phyloP scores from a whole-genome alignment of 2,329 filamentous ascomycete genomes.

The Phyllosticta citriasiana region DNA sequence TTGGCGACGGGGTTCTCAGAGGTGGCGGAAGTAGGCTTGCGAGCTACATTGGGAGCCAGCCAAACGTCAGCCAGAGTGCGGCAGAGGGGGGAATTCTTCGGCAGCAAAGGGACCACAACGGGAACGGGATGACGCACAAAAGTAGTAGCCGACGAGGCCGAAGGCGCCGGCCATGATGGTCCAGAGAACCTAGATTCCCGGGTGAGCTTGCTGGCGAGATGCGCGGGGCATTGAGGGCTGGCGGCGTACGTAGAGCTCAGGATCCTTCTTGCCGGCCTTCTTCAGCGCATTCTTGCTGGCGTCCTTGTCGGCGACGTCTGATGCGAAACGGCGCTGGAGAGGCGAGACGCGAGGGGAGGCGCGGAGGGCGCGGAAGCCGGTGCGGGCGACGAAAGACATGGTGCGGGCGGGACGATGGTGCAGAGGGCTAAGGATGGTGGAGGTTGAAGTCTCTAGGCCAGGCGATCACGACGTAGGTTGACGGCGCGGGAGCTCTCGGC shows the following conservation, averaged over 20 bases:
- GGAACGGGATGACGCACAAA: conserved; percentile 46
- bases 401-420: conserved; percentile 13
- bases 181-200: conserved; percentile 61
- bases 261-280: conserved; percentile 58
- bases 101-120: not conserved
- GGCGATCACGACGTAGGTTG: not conserved
- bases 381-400: conserved; percentile 38
- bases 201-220: not conserved
- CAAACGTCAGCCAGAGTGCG: not conserved
- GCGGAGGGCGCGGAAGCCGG: conserved; percentile 37
- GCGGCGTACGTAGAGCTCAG: conserved; percentile 60
- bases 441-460: not conserved
- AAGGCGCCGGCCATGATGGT: conserved; percentile 86
- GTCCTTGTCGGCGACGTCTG: conserved; percentile 33
- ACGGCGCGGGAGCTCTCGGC: not conserved
- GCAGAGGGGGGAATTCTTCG: not conserved
- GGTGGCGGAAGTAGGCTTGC: conserved; percentile 73
- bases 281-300: conserved; percentile 42
- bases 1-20: conserved; percentile 72
- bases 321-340: conserved; percentile 19
- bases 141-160: conserved; percentile 81
- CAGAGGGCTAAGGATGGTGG: conserved; percentile 5
- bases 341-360: conserved; percentile 31
- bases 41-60: conserved; percentile 44
- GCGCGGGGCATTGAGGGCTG: conserved; percentile 13